phyloP scores from a whole-genome alignment of 345 rosid species.

The Sonneratia alba region DNA sequence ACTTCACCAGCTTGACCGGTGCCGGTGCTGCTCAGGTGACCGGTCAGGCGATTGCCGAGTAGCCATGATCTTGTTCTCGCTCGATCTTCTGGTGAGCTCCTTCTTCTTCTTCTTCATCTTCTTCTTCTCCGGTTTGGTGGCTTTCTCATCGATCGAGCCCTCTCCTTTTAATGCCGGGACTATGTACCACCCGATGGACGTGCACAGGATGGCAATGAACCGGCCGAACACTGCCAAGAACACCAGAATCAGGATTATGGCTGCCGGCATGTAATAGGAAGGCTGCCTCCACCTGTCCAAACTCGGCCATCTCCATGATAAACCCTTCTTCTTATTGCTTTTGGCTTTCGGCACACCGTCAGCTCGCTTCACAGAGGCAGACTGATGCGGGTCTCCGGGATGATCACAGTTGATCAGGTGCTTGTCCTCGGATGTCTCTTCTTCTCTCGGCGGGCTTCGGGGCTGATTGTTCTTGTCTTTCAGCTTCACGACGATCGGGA shows the following conservation, averaged over 20 bases:
- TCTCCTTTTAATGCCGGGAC: conserved; percentile 36
- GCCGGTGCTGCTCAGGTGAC: conserved; percentile 12
- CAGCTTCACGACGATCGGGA: conserved; percentile 52
- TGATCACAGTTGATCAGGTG: neutral
- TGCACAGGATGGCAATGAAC: conserved; percentile 45
- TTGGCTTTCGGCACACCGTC: neutral
- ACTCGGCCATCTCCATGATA: neutral
- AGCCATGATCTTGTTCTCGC: conserved; percentile 23
- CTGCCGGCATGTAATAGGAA: conserved; percentile 41
- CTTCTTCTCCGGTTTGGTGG: neutral
- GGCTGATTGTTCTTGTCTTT: conserved; percentile 23
- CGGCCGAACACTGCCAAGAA: conserved; percentile 54
- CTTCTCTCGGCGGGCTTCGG: conserved; percentile 12
- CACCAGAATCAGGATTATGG: conserved; percentile 40
- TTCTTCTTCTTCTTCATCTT: conserved; percentile 33
- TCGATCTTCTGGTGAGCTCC: conserved; percentile 29
- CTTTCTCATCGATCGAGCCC: conserved; percentile 9
- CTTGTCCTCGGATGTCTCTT: neutral
- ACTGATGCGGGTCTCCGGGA: neutral
- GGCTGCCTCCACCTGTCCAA: conserved; percentile 30
- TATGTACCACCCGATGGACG: conserved; percentile 63
- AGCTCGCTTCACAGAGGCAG: neutral
- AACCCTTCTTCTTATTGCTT: neutral
- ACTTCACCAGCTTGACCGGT: conserved; percentile 22
- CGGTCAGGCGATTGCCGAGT: neutral